Evolutionary conservation across 2,329 filamentous ascomycete species (phyloP).

Genomic region (Plenodomus biglobosus): DNA sequence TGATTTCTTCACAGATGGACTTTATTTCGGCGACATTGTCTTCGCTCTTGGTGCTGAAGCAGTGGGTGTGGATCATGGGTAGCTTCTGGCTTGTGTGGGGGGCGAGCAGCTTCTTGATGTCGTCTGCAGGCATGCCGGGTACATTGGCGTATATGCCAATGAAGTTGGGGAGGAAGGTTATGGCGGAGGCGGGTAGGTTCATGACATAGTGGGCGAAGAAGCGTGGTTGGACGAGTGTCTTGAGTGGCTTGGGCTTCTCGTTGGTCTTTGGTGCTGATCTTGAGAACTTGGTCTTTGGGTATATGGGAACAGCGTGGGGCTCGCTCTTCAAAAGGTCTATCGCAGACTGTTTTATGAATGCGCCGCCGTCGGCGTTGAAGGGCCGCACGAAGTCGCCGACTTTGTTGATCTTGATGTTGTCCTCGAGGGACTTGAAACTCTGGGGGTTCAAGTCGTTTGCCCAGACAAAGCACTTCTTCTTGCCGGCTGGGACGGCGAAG

Average conservation of each 20-base stretch:
- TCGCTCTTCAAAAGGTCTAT: constrained; percentile 58
- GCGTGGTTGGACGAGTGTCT: constrained; percentile 60
- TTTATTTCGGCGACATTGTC: constrained; percentile 63
- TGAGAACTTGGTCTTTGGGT: constrained; percentile 38
- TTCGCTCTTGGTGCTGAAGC: constrained; percentile 82
- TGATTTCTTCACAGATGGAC: constrained; percentile 68
- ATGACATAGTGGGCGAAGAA: constrained; percentile 94
- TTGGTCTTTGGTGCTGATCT: constrained; percentile 22
- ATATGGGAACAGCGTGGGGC: constrained; percentile 54
- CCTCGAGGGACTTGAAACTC: constrained; percentile 70
- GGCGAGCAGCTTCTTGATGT: constrained; percentile 35
- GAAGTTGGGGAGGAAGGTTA: constrained; percentile 78
- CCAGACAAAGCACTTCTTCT: constrained; percentile 88
- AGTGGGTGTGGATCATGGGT: constrained; percentile 90
- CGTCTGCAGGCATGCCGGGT: constrained; percentile 21
- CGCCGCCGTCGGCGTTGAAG: constrained; percentile 78
- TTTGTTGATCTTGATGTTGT: constrained; percentile 77
- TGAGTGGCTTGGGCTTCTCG: constrained; percentile 36
- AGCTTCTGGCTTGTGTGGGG: constrained; percentile 58
- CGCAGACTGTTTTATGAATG: constrained; percentile 74
- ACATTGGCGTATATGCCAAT: constrained; percentile 75
- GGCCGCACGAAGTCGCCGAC: constrained; percentile 70
- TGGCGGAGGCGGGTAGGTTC: constrained; percentile 90
- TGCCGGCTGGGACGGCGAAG: constrained; percentile 89
- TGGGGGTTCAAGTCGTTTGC: constrained; percentile 97